phyloP scores from a whole-genome alignment of 2,329 filamentous ascomycete species.

The Penicillium vulpinum region DNA sequence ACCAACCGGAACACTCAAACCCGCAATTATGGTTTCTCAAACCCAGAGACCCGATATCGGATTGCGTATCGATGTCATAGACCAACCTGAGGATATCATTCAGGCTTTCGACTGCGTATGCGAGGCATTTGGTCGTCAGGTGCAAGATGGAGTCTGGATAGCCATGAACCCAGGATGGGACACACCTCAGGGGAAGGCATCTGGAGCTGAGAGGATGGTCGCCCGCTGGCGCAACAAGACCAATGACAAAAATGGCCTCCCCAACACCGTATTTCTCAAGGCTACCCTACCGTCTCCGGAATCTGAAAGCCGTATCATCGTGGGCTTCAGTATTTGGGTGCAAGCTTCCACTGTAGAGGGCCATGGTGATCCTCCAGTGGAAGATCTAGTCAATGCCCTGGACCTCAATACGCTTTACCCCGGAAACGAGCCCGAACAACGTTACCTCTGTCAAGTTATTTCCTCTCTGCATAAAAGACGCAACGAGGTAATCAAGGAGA shows the following conservation, averaged over 20 bases:
- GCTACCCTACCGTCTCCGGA: constrained; percentile 45
- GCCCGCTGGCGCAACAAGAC: constrained; percentile 44
- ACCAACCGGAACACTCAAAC: not conserved
- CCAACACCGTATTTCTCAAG: constrained; percentile 56
- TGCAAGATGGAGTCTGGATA: constrained; percentile 53
- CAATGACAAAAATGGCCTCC: constrained; percentile 41
- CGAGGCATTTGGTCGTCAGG: constrained; percentile 52
- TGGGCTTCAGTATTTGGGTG: constrained; percentile 57
- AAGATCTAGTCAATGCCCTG: constrained; percentile 11
- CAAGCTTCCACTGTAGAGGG: constrained; percentile 54
- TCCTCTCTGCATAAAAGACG: constrained; percentile 39
- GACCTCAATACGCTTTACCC: constrained; percentile 46
- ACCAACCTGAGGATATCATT: constrained; percentile 6
- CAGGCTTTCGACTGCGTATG: constrained; percentile 8
- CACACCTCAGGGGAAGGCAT: constrained; percentile 46
- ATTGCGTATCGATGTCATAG: constrained; percentile 6
- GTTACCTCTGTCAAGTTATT: constrained; percentile 50
- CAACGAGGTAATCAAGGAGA: constrained; percentile 43
- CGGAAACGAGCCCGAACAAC: constrained; percentile 47
- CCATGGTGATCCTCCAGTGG: constrained; percentile 44
- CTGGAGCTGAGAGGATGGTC: constrained; percentile 41
- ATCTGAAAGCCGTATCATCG: constrained; percentile 34
- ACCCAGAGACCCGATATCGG: not conserved
- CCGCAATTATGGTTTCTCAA: not conserved
- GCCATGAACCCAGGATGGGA: constrained; percentile 58